These are phyloP conservation scores for Ogataea pilisensis DNA, from an alignment of 805 yeast genomes.

Conservation along the genomic window DNA sequence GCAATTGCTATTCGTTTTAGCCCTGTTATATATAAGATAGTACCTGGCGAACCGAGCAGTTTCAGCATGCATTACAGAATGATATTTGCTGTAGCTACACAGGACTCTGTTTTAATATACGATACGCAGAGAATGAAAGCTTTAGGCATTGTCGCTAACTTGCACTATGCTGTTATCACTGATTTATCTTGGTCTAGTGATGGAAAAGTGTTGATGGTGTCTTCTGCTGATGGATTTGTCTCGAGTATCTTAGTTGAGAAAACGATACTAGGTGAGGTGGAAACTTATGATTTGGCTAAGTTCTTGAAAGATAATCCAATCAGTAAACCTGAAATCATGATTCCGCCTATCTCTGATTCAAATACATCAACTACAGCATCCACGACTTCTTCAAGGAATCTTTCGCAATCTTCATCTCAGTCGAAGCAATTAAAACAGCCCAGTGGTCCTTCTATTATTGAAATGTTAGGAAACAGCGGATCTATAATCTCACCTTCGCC, in stretches of 20 bases:
- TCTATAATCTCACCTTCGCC: slow-evolving; percentile 6
- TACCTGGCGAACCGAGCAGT: slow-evolving; percentile 22
- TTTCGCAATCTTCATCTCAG: not conserved
- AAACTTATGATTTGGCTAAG: slow-evolving; percentile 25
- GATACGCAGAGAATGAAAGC: slow-evolving; percentile 73
- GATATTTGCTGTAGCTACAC: slow-evolving; percentile 91
- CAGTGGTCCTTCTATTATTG: slow-evolving; percentile 12
- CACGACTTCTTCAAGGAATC: not conserved
- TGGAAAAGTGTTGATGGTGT: slow-evolving; percentile 64
- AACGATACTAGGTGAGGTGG: slow-evolving; percentile 52
- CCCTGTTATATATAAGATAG: slow-evolving; percentile 53
- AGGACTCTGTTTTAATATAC: slow-evolving; percentile 75
- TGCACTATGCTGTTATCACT: slow-evolving; percentile 86
- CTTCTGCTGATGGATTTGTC: slow-evolving; percentile 93
- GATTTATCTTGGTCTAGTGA: slow-evolving; percentile 82
- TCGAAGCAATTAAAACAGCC: not conserved
- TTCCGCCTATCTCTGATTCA: not conserved
- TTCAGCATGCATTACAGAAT: slow-evolving; percentile 70
- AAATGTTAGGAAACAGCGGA: slow-evolving; percentile 5
- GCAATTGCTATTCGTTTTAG: slow-evolving; percentile 80
- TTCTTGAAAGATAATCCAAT: slow-evolving; percentile 14
- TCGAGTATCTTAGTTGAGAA: slow-evolving; percentile 56
- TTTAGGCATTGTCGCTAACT: slow-evolving; percentile 66
- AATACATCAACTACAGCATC: not conserved
- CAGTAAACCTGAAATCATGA: not conserved